Evolutionary conservation across 768 basidiomycete genomes (phyloP).

Genomic region (Termitomyces sp.): DNA sequence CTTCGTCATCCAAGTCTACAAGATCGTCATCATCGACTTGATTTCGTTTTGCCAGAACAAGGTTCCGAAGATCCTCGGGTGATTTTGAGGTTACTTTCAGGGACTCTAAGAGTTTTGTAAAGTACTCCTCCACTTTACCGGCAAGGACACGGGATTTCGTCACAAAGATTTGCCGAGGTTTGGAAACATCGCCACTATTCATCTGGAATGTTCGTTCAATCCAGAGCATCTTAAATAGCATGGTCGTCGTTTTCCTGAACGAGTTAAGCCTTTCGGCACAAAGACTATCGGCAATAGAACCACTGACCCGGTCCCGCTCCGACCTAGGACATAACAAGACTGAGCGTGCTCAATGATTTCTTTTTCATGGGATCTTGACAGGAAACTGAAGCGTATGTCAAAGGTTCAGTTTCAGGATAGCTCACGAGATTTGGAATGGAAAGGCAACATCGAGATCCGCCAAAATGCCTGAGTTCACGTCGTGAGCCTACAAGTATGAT

Average conservation of each 20-base stretch:
- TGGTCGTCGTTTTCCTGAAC: slow-evolving; percentile 67
- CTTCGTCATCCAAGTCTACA: slow-evolving; percentile 38
- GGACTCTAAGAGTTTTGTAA: slow-evolving; percentile 44
- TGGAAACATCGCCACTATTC: slow-evolving; percentile 27
- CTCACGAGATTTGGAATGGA: slow-evolving; percentile 40
- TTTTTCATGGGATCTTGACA: slow-evolving; percentile 31
- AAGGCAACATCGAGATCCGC: slow-evolving; percentile 44
- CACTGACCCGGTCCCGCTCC: slow-evolving; percentile 67
- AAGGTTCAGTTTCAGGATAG: background rate
- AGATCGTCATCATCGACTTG: slow-evolving; percentile 20
- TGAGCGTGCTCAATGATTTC: slow-evolving; percentile 48
- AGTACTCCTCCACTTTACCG: slow-evolving; percentile 68
- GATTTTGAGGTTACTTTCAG: slow-evolving; percentile 30
- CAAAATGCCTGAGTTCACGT: slow-evolving; percentile 37
- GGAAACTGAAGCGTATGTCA: background rate
- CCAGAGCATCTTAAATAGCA: slow-evolving; percentile 71
- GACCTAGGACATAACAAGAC: slow-evolving; percentile 63
- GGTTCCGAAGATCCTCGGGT: slow-evolving; percentile 31
- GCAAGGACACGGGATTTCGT: slow-evolving; percentile 66
- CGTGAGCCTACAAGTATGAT: background rate
- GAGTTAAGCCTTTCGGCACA: background rate
- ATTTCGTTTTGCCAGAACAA: slow-evolving; percentile 15
- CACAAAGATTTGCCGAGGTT: slow-evolving; percentile 66
- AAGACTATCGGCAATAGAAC: background rate
- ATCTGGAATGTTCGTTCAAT: slow-evolving; percentile 53